phyloP scores from a whole-genome alignment of 169 alveolate species.

The Plasmodium malariae region DNA sequence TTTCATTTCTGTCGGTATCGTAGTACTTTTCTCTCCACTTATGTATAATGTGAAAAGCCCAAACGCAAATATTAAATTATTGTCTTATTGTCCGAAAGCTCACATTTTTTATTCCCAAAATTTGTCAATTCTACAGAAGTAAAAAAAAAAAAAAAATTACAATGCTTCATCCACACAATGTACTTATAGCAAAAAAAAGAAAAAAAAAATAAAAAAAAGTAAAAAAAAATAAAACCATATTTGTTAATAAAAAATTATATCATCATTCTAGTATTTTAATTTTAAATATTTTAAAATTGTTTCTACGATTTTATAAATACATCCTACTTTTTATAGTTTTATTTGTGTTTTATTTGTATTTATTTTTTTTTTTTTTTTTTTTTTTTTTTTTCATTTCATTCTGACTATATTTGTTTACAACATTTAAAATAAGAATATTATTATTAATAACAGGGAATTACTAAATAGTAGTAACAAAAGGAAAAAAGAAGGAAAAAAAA shows the following conservation, averaged over 20 bases:
- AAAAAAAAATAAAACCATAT: neutral
- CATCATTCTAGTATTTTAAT: neutral
- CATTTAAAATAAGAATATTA: neutral
- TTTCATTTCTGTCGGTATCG: neutral
- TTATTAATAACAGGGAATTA: neutral
- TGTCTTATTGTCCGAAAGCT: too few relatives aligned
- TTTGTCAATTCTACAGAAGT: too few relatives aligned
- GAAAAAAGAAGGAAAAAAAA: neutral
- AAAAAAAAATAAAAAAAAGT: too few relatives aligned
- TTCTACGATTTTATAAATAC: neutral
- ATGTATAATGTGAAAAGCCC: too few relatives aligned
- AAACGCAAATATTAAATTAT: too few relatives aligned
- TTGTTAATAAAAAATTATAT: neutral
- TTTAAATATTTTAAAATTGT: constrained; percentile 21
- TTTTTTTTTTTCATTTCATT: neutral
- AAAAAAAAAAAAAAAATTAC: too few relatives aligned
- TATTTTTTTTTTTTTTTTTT: too few relatives aligned
- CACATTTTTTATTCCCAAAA: too few relatives aligned
- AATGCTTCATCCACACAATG: too few relatives aligned
- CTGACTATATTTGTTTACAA: neutral
- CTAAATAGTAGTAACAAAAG: neutral
- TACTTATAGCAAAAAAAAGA: too few relatives aligned
- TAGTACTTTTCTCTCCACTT: too few relatives aligned
- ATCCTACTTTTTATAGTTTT: neutral
- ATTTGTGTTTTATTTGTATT: neutral